Conservation (phyloP, 208 protist genomes). For the Acanthamoeba lenticulata region DNA sequence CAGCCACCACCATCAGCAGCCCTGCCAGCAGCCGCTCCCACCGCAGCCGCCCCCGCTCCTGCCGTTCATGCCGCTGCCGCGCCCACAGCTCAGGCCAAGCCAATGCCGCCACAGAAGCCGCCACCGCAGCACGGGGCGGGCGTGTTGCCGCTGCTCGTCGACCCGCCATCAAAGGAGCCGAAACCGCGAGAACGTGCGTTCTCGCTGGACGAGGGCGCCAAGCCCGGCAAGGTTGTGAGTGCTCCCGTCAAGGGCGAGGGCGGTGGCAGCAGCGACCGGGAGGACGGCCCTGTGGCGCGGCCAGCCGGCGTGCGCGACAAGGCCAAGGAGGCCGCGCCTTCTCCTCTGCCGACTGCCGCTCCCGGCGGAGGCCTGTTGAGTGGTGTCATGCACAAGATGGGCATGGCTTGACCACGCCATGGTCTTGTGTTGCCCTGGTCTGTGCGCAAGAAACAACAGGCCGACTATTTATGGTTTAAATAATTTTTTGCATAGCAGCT, state of each 20-base stretch:
- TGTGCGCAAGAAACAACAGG: too few relatives aligned
- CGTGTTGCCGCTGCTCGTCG: background rate
- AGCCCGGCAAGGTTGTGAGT: background rate
- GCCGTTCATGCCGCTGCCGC: too few relatives aligned
- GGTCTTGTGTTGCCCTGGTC: background rate
- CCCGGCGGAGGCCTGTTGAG: background rate
- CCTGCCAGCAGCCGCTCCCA: background rate
- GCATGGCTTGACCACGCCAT: background rate
- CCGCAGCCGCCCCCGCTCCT: too few relatives aligned
- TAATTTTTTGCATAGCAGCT: too few relatives aligned
- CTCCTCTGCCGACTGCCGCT: background rate
- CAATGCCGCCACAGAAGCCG: background rate
- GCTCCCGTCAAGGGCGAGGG: background rate
- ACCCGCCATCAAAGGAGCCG: background rate
- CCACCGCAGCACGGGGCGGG: constrained; percentile 9
- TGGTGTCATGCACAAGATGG: background rate
- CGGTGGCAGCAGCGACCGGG: background rate
- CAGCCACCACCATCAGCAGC: background rate
- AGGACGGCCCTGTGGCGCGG: background rate
- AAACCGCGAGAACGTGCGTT: background rate
- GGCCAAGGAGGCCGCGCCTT: constrained; percentile 1
- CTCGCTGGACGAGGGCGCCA: background rate
- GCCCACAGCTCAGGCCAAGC: background rate
- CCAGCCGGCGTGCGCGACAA: background rate
- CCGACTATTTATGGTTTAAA: too few relatives aligned